Conservation (phyloP, 2,329 filamentous ascomycete genomes). For the Ceratocystis cubensis region DNA sequence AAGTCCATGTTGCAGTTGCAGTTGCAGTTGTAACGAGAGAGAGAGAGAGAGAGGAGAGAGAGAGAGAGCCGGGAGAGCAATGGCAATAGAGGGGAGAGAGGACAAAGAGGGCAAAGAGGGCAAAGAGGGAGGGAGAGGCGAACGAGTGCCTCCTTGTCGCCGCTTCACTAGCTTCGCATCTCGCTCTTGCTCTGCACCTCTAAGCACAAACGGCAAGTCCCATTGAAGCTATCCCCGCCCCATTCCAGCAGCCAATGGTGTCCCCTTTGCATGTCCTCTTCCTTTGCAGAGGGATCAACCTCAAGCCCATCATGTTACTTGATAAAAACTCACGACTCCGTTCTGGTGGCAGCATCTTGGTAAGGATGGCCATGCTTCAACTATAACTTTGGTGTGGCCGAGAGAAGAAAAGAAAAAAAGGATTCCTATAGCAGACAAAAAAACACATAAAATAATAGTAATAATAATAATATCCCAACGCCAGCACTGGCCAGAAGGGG, state of each 20-base stretch:
- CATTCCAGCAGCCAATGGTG: neutral
- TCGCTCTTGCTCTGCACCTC: too few relatives aligned
- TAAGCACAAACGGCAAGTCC: too few relatives aligned
- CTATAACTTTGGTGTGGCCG: neutral
- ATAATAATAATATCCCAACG: neutral
- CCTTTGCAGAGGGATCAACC: neutral
- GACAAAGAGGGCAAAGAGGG: neutral
- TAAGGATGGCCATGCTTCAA: conserved; percentile 1
- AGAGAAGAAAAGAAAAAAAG: neutral
- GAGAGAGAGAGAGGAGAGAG: neutral
- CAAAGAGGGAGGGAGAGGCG: neutral
- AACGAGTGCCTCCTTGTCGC: neutral
- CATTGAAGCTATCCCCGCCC: too few relatives aligned
- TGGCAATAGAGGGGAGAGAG: neutral
- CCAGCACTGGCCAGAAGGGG: neutral
- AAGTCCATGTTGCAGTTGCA: neutral
- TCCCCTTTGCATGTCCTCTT: neutral
- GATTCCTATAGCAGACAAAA: neutral
- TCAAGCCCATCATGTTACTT: conserved; percentile 4
- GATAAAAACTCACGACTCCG: neutral
- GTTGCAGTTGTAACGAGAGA: neutral
- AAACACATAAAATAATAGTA: neutral
- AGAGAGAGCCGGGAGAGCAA: neutral
- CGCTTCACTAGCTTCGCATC: too few relatives aligned
- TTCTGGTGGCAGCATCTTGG: neutral